A percentile compares a stretch with the other conserved stretches of the same genome.
phyloP scores from a whole-genome alignment of 2,329 filamentous ascomycete species.

The Fusarium austroafricanum region DNA sequence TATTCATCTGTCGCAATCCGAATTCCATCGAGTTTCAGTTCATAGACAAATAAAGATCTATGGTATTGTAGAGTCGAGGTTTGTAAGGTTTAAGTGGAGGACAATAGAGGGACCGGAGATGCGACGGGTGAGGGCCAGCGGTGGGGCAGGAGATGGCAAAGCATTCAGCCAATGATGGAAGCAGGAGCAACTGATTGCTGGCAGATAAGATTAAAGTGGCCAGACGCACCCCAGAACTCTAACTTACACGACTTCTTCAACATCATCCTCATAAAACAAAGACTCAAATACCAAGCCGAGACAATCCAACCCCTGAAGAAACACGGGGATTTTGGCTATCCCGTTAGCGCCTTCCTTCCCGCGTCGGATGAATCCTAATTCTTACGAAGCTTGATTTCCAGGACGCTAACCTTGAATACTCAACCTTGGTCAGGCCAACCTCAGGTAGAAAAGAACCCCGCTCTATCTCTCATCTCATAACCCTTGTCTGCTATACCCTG shows the following conservation, averaged over 20 bases:
- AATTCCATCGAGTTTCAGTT: neutral
- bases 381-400: neutral
- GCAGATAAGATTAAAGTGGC: constrained; percentile 36
- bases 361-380: constrained; percentile 1
- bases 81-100: constrained; percentile 10
- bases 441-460: constrained; percentile 5
- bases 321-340: neutral
- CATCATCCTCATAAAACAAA: neutral
- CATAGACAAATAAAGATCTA: neutral
- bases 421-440: neutral
- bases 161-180: neutral
- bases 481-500: constrained; percentile 15
- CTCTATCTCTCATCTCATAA: constrained; percentile 12
- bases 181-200: neutral
- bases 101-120: constrained; percentile 16
- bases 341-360: neutral
- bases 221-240: constrained; percentile 24
- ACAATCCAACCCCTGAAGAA: constrained; percentile 3
- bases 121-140: constrained; percentile 17
- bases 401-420: neutral
- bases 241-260: constrained; percentile 1
- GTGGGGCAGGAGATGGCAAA: neutral
- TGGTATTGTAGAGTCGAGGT: constrained; percentile 11
- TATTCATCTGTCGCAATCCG: neutral
- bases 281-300: neutral